Conservation (phyloP, 2,329 filamentous ascomycete genomes). For the Colletotrichum lupini region DNA sequence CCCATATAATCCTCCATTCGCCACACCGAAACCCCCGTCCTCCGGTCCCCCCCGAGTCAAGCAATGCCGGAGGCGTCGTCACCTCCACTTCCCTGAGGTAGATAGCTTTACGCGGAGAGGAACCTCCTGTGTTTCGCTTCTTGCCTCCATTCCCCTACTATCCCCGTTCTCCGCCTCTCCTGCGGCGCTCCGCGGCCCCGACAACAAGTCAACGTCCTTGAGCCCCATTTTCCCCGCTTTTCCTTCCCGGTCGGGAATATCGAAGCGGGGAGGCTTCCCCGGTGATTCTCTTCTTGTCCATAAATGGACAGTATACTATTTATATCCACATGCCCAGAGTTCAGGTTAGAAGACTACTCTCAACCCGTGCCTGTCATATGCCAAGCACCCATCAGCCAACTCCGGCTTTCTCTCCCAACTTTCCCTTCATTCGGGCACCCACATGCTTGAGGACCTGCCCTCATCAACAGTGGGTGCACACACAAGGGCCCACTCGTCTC, state of each 20-base stretch:
- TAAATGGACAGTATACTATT: neutral
- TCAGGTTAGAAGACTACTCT: neutral
- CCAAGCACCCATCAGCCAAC: neutral
- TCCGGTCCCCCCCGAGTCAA: neutral
- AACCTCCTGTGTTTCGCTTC: neutral
- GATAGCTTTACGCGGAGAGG: neutral
- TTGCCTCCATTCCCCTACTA: too few relatives aligned
- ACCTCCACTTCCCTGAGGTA: neutral
- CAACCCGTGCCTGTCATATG: neutral
- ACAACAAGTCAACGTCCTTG: neutral
- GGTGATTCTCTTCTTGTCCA: neutral
- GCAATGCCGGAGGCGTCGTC: neutral
- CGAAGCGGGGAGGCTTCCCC: neutral
- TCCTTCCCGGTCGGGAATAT: neutral
- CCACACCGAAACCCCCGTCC: too few relatives aligned
- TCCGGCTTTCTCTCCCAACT: neutral
- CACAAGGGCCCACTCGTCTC: neutral
- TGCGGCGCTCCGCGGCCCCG: neutral
- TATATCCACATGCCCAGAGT: neutral
- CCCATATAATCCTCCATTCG: neutral
- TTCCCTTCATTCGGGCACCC: neutral
- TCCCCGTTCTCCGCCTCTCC: neutral
- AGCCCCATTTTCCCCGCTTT: neutral
- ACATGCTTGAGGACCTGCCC: neutral
- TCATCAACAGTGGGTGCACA: too few relatives aligned